These are phyloP conservation scores for Fraxinus dipetala DNA, from an alignment of 305 asterid genomes.

Conservation along the genomic window DNA sequence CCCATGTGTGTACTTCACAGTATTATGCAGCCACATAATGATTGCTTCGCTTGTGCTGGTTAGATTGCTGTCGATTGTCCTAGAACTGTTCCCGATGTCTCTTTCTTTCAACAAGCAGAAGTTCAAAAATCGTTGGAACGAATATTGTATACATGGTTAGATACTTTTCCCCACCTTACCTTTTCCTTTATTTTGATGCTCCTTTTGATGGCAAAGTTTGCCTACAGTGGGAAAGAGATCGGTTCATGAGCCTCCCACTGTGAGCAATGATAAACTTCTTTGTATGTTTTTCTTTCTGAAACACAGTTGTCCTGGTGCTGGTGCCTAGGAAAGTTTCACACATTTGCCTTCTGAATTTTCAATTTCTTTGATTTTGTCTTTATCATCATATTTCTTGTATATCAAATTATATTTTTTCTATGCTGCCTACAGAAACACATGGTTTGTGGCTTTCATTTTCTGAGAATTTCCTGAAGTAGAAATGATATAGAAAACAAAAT, in stretches of 20 bases:
- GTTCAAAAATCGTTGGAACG: conserved; percentile 91
- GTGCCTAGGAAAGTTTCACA: neutral
- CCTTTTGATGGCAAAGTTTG: neutral
- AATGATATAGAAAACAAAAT: neutral
- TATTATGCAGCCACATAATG: conserved; percentile 17
- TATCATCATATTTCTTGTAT: neutral
- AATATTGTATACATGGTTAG: conserved; percentile 81
- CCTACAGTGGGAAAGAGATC: neutral
- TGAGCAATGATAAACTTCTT: neutral
- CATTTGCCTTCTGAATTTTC: neutral
- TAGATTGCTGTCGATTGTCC: conserved; percentile 98
- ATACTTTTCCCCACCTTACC: conserved; percentile 5
- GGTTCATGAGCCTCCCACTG: neutral
- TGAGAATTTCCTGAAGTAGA: conserved; percentile 6
- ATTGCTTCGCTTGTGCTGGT: conserved; percentile 19
- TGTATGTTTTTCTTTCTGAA: neutral
- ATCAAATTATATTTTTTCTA: neutral
- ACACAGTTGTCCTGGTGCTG: neutral
- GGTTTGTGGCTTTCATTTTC: neutral
- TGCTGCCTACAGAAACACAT: neutral
- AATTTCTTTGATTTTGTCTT: neutral
- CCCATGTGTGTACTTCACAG: neutral
- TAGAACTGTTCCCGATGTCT: conserved; percentile 88
- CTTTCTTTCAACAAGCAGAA: conserved; percentile 85
- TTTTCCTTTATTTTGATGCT: neutral